phyloP scores from a whole-genome alignment of 768 basidiomycete genomes.

The Kwoniella dendrophila region DNA sequence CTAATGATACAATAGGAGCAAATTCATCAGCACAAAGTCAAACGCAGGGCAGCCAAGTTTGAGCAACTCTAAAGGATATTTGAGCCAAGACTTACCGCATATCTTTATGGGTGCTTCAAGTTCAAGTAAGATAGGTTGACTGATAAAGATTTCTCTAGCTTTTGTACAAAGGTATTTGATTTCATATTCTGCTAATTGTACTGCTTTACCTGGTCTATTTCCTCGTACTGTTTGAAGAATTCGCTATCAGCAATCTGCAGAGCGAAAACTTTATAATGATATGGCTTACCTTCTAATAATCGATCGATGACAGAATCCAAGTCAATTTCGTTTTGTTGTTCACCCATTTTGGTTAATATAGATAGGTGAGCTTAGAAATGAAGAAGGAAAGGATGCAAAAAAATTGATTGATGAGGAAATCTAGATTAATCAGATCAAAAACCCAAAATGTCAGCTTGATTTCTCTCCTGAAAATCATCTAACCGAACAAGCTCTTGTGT shows the following conservation, averaged over 20 bases:
- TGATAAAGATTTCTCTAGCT: conserved; percentile 98
- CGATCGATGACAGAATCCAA: conserved; percentile 99
- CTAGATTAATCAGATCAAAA: background rate
- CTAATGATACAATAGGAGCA: conserved; percentile 57
- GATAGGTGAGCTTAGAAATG: background rate
- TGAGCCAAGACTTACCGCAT: conserved; percentile 70
- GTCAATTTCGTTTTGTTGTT: conserved; percentile 77
- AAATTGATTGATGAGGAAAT: background rate
- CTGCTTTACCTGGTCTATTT: conserved; percentile 96
- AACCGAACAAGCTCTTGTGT: no score
- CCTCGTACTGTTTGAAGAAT: conserved; percentile 71
- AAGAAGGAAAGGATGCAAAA: background rate
- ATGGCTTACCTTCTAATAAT: conserved; percentile 83
- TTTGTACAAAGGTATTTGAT: conserved; percentile 99
- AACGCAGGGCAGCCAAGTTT: no score
- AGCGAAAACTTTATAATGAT: background rate
- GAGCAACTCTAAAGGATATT: no score
- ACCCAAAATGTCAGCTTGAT: conserved; percentile 3
- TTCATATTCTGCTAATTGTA: conserved; percentile 97
- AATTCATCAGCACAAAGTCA: conserved; percentile 10
- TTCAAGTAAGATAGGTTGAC: conserved; percentile 96
- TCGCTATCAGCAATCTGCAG: background rate
- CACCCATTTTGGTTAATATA: conserved; percentile 42
- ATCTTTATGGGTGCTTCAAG: conserved; percentile 99
- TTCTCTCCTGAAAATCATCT: no score